Evolutionary conservation across 257 asterid species (phyloP), one percentile per base, ranked within the genome.

Genomic region (Primulina tabacum): DNA sequence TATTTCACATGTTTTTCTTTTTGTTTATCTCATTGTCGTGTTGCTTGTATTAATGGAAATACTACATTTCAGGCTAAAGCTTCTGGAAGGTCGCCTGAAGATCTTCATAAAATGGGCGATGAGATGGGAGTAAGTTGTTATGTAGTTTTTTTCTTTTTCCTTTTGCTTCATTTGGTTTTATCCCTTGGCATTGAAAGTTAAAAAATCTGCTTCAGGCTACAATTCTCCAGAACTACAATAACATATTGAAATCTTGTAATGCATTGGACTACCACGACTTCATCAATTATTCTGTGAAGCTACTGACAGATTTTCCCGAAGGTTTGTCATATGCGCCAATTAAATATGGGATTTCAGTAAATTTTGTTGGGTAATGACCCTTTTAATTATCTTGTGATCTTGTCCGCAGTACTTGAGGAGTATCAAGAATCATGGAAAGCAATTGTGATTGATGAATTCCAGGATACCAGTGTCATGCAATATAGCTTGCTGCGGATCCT

Each of bases 401-500:
- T 67, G 64, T 68, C 62, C 80, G 75, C 77, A 93, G 99, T 85
- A 38, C 80, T 83, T 43, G 78, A 73, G 73, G 90, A 86, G 76
- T 86, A 92, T 71, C 95, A 84, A 80, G 95, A 89, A 75, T 77
- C 88, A 55, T 86, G 95, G 96, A 90, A 85, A 79, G 96, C 92
- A 70, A 84, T 93, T 40, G 90, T 93, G 73, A 82, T 93, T 60
- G 97, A 90, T 86, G 97, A 93, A 85, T 90, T 93, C 83, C 99
- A 93, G 82, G 99, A 93, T 85, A 93, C 97, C 76, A 90, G 99
- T 88, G 76, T 86, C 73, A 88, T 89, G 95, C 99, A 93, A 60
- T 90, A 93, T 79, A 84, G 77, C 71, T 79, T 93, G 65, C 72
- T 93, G 76, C 79, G 65, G 43, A 77, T 75, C 71, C 96, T 93